Evolutionary conservation across 805 yeast species (phyloP), one percentile per base, ranked within the genome.

Genomic region (Candida germanica): DNA sequence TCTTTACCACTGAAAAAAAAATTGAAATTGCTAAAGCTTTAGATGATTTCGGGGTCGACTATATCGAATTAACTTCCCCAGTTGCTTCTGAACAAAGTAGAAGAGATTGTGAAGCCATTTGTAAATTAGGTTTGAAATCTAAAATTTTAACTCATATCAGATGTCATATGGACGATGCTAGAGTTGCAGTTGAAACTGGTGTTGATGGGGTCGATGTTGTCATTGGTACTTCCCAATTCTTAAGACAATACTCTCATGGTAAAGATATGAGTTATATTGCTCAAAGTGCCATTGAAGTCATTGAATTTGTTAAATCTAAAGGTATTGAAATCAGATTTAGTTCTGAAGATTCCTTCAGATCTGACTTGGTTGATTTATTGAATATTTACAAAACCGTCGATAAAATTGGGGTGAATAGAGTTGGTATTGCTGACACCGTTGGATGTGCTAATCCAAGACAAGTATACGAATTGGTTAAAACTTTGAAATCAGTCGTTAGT

Each of bases 401-500:
- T 72, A 86, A 87, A 71, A 87, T 91, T 51, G 98, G 98, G 55
- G 98, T 91, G 45, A 88, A 93, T 75, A 81, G 98, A 67, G 96
- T 91, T 37, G 98, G 98, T 70, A 91, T 91, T 69, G 98, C 98
- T 50, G 98, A 91, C 63, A 91, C 98, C 24, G 98, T 91, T 39
- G 98, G 98, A 33, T 84, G 98, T 64, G 98, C 98, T 48, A 91
- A 91, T 73, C 98, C 98, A 54, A 82, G 98, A 70, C 98, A 93
- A 69, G 98, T 91, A 42, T 91, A 91, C 64, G 98, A 91, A 70
- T 78, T 91, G 51, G 93, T 91, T 46, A 82, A 94, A 58, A 93
- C 98, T 29, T 79, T 91, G 62, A 87, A 81, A 67, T 80, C 89
- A 10, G 96, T 91, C 33, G 98, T 91, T 33, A 82, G 86, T 24